These are phyloP conservation scores for Stevia rebaudiana DNA, from an alignment of 140 eudicot species.

Conservation along the genomic window DNA sequence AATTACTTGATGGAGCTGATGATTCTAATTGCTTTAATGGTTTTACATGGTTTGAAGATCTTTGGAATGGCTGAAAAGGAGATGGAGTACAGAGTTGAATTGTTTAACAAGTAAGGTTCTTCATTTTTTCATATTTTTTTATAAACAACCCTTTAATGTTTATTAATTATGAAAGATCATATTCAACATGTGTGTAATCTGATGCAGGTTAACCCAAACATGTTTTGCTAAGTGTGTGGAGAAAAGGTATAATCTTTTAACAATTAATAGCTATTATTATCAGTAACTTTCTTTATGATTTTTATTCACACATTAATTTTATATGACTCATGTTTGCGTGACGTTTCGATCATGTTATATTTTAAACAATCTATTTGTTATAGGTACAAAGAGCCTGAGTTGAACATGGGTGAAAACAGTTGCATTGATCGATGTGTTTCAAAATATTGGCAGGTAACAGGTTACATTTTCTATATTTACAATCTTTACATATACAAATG, in stretches of 20 bases:
- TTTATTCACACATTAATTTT: not conserved
- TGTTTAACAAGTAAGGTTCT: slow-evolving; percentile 73
- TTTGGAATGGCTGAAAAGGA: slow-evolving; percentile 81
- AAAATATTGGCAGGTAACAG: slow-evolving; percentile 87
- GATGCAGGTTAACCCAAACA: slow-evolving; percentile 52
- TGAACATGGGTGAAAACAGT: slow-evolving; percentile 74
- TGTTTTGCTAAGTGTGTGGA: slow-evolving; percentile 59
- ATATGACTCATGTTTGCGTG: not conserved
- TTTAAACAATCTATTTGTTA: slow-evolving; percentile 2
- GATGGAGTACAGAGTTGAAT: slow-evolving; percentile 87
- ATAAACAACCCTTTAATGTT: not conserved
- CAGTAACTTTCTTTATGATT: not conserved
- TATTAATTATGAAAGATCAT: not conserved
- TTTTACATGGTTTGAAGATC: slow-evolving; percentile 36
- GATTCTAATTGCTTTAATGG: not conserved
- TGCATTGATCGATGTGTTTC: slow-evolving; percentile 87
- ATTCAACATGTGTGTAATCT: not conserved
- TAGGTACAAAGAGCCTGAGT: slow-evolving; percentile 76
- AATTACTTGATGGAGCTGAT: not conserved
- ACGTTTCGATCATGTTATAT: not conserved
- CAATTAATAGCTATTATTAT: not conserved
- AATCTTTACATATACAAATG: not conserved
- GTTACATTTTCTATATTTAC: not conserved
- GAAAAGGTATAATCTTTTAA: slow-evolving; percentile 30
- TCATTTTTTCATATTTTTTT: not conserved